A percentile compares a stretch with the other conserved stretches of the same genome.
Evolutionary conservation across 176 grass and related monocot species (phyloP).

Genomic region (Carex myosuroides): DNA sequence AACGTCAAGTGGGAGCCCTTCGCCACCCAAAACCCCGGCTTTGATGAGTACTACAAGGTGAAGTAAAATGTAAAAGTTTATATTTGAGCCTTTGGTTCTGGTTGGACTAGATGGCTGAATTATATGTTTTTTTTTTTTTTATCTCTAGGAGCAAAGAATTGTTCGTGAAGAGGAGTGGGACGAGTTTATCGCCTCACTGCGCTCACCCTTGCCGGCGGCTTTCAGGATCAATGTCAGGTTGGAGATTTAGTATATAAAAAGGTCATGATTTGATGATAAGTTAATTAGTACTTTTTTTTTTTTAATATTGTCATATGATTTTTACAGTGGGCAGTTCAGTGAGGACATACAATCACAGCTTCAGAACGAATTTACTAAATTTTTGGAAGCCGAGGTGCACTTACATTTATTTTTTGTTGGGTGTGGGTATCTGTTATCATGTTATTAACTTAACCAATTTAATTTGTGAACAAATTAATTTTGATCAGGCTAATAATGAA

Average conservation of each 20-base stretch:
- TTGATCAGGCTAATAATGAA: conserved; percentile 61
- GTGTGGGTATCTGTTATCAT: not conserved
- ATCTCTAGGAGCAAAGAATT: conserved; percentile 60
- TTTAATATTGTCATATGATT: conserved; percentile 13
- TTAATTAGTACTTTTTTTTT: conserved; percentile 10
- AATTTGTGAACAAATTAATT: conserved; percentile 8
- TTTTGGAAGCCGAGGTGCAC: conserved; percentile 69
- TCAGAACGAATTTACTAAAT: conserved; percentile 86
- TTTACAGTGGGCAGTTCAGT: conserved; percentile 70
- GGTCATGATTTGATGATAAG: conserved; percentile 15
- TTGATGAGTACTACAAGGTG: conserved; percentile 99
- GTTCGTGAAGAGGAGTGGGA: conserved; percentile 73
- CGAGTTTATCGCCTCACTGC: conserved; percentile 57
- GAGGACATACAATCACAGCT: conserved; percentile 79
- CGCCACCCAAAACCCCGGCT: conserved; percentile 66
- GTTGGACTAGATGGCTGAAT: not conserved
- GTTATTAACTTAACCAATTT: not conserved
- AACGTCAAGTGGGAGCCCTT: conserved; percentile 69
- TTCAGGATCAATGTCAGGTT: conserved; percentile 93
- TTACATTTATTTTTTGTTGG: not conserved
- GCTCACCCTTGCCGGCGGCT: conserved; percentile 68
- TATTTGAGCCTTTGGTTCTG: not conserved
- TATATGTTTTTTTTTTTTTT: not conserved
- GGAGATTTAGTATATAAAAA: not conserved
- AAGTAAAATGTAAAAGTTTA: not conserved